Conservation (phyloP, 306 rosid genomes). For the Crotalaria pallida region DNA sequence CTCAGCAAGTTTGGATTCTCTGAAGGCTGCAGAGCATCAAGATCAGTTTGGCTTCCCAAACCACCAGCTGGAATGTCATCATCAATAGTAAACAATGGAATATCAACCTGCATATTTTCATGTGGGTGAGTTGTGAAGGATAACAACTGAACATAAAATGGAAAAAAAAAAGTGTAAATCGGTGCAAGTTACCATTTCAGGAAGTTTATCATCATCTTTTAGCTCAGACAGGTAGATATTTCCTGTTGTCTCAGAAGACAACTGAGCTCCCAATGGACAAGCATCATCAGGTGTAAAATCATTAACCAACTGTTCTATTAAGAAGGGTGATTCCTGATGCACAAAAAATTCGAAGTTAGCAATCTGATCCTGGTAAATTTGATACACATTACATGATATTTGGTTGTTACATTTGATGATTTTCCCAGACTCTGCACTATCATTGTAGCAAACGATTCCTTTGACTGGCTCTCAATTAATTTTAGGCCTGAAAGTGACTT, state of each 20-base stretch:
- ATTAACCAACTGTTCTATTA: constrained; percentile 54
- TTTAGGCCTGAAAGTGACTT: constrained; percentile 49
- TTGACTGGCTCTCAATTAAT: constrained; percentile 59
- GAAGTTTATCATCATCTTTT: constrained; percentile 30
- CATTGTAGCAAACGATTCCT: constrained; percentile 61
- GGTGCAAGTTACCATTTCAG: constrained; percentile 37
- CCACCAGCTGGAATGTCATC: constrained; percentile 37
- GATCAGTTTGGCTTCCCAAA: constrained; percentile 35
- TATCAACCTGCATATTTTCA: constrained; percentile 48
- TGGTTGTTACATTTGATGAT: constrained; percentile 42
- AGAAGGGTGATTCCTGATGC: constrained; percentile 42
- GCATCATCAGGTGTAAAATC: constrained; percentile 70
- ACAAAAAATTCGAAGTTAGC: constrained; percentile 19
- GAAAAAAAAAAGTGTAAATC: background rate
- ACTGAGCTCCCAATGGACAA: constrained; percentile 73
- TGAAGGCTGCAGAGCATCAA: constrained; percentile 18
- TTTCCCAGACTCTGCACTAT: constrained; percentile 54
- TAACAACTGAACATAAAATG: constrained; percentile 11
- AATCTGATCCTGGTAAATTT: background rate
- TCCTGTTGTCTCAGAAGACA: constrained; percentile 38
- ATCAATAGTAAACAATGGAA: constrained; percentile 49
- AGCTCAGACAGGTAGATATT: constrained; percentile 37
- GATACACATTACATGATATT: background rate
- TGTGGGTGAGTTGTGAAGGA: background rate
- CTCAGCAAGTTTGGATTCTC: constrained; percentile 49